Evolutionary conservation across 306 rosid species (phyloP).

Genomic region (Urtica urens): DNA sequence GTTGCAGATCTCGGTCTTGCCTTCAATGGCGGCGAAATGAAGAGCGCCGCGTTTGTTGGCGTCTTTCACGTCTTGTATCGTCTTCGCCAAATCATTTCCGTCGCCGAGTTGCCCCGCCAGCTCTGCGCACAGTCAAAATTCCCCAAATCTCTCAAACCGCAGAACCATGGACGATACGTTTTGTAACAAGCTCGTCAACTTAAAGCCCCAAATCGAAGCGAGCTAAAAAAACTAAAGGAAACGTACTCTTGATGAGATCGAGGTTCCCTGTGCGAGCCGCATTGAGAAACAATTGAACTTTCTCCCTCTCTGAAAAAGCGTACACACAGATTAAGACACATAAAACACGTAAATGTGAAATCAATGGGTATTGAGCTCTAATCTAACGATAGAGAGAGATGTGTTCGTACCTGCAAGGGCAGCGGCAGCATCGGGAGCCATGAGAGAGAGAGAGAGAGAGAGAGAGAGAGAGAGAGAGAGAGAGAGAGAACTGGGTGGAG

Average conservation of each 20-base stretch:
- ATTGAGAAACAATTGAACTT: constrained; percentile 66
- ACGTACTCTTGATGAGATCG: constrained; percentile 71
- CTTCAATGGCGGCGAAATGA: constrained; percentile 84
- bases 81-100: constrained; percentile 49
- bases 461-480: background rate
- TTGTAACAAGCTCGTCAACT: too few species aligned
- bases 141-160: background rate
- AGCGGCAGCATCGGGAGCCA: constrained; percentile 78
- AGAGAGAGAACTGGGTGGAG: background rate
- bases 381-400: background rate
- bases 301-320: constrained; percentile 49
- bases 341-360: background rate
- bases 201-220: background rate
- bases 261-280: constrained; percentile 74
- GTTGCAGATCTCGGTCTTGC: constrained; percentile 64
- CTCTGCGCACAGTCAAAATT: constrained; percentile 22
- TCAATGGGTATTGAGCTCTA: background rate
- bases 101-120: constrained; percentile 67
- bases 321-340: background rate
- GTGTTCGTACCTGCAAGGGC: constrained; percentile 79
- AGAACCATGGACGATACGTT: too few species aligned
- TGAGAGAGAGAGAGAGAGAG: constrained; percentile 9
- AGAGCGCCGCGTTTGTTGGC: constrained; percentile 92
- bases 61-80: constrained; percentile 69
- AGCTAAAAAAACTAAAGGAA: background rate